Conservation (phyloP, 1,284 basidiomycete species). For the Boletus semigastroideus region DNA sequence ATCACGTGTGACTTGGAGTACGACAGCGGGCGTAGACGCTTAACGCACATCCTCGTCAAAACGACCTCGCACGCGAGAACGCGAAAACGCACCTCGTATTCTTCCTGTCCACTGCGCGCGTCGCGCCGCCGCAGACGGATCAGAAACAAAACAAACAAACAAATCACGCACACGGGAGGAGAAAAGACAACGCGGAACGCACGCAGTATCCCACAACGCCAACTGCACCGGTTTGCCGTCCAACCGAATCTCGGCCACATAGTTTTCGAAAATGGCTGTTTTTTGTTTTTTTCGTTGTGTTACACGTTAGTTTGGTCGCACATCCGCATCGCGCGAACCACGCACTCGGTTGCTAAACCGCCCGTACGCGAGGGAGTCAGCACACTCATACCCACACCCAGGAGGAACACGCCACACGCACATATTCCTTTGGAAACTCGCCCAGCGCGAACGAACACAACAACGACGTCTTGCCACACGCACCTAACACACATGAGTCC, state of each 20-base stretch:
- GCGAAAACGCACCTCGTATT: constrained; percentile 63
- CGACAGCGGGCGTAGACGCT: constrained; percentile 92
- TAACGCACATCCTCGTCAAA: too few species aligned
- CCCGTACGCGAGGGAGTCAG: background rate
- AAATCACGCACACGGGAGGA: too few species aligned
- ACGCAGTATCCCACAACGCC: constrained; percentile 96
- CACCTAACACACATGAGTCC: constrained; percentile 46
- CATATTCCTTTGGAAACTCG: constrained; percentile 97
- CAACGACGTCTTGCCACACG: constrained; percentile 83
- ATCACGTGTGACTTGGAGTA: constrained; percentile 99
- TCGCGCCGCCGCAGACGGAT: background rate
- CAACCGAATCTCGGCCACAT: constrained; percentile 95
- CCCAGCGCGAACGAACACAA: constrained; percentile 92
- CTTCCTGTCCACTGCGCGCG: constrained; percentile 77
- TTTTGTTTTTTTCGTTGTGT: too few species aligned
- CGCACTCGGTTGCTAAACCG: background rate
- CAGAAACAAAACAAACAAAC: background rate
- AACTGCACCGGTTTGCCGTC: constrained; percentile 97
- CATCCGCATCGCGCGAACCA: too few species aligned
- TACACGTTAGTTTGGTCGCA: too few species aligned
- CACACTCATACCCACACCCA: background rate
- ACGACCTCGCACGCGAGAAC: background rate
- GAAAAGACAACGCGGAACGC: background rate
- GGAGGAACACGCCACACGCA: constrained; percentile 37
- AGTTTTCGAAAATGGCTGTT: constrained; percentile 98